These are phyloP conservation scores for Pterocarpus santalinus DNA, from an alignment of 306 rosid species.

Conservation along the genomic window DNA sequence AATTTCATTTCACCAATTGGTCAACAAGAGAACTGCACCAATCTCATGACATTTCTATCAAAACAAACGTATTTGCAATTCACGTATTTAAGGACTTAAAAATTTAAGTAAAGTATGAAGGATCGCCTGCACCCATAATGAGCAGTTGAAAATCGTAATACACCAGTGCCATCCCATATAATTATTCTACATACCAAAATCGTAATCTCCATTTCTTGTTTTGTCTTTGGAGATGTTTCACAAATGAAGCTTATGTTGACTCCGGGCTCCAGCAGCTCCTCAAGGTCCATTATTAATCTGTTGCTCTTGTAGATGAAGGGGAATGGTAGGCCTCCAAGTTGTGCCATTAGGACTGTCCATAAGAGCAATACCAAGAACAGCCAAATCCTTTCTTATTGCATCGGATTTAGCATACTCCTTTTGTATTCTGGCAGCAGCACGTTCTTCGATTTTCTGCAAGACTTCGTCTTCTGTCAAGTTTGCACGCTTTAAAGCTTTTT, in stretches of 20 bases:
- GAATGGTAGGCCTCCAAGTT: conserved; percentile 89
- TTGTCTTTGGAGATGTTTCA: conserved; percentile 26
- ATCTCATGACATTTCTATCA: background rate
- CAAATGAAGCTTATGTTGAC: conserved; percentile 34
- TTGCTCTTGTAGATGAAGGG: conserved; percentile 78
- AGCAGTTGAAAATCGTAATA: background rate
- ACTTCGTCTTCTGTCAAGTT: conserved; percentile 77
- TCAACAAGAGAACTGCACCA: background rate
- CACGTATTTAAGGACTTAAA: background rate
- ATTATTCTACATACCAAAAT: conserved; percentile 1
- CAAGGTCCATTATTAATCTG: conserved; percentile 47
- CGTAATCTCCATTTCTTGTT: conserved; percentile 14
- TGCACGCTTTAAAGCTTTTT: conserved; percentile 86
- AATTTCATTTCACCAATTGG: background rate
- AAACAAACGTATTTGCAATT: background rate
- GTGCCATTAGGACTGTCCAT: conserved; percentile 95
- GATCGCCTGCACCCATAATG: background rate
- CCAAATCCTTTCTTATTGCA: conserved; percentile 76
- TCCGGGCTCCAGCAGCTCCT: conserved; percentile 31
- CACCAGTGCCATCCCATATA: background rate
- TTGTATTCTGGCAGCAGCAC: conserved; percentile 75
- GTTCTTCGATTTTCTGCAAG: conserved; percentile 72
- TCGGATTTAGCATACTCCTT: conserved; percentile 90
- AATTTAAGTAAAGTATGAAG: background rate
- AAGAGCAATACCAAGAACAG: conserved; percentile 77